phyloP scores from a whole-genome alignment of 2,329 filamentous ascomycete genomes.

The Trichoderma koningiopsis region DNA sequence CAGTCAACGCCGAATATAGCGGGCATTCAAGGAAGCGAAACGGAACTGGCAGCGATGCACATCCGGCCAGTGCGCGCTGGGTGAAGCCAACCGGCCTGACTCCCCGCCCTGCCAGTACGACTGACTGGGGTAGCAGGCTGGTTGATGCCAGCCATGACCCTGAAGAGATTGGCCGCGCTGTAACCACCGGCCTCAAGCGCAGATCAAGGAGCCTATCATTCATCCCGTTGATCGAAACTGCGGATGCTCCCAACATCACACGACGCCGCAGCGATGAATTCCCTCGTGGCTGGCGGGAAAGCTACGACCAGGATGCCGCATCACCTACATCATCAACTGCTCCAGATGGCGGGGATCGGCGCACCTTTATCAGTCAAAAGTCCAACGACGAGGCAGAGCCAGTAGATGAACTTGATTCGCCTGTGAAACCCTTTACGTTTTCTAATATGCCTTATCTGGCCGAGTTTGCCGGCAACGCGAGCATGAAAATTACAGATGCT shows the following conservation, averaged over 20 bases:
- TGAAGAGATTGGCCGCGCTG: conserved; percentile 62
- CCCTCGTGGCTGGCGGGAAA: conserved; percentile 61
- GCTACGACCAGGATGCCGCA: conserved; percentile 50
- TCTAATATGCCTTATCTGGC: conserved; percentile 49
- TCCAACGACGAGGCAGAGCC: conserved; percentile 41
- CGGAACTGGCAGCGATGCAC: conserved; percentile 18
- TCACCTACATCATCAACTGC: conserved; percentile 55
- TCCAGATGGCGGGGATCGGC: conserved; percentile 42
- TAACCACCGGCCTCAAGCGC: conserved; percentile 55
- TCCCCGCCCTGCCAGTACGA: conserved; percentile 62
- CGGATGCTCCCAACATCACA: conserved; percentile 32
- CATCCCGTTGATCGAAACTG: conserved; percentile 38
- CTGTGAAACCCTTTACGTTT: conserved; percentile 56
- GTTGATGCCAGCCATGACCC: conserved; percentile 47
- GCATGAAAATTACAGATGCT: conserved; percentile 61
- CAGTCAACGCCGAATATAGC: conserved; percentile 49
- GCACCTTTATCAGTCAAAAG: conserved; percentile 36
- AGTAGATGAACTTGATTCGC: conserved; percentile 37
- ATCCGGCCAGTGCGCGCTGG: conserved; percentile 31
- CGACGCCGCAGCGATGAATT: conserved; percentile 65
- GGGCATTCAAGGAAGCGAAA: conserved; percentile 6
- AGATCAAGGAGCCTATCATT: conserved; percentile 63
- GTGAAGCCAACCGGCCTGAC: conserved; percentile 57
- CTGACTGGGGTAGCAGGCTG: conserved; percentile 51
- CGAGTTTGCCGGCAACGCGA: conserved; percentile 53